Conservation (phyloP, 2,329 filamentous ascomycete species). For the Leptoxyphium fumago region DNA sequence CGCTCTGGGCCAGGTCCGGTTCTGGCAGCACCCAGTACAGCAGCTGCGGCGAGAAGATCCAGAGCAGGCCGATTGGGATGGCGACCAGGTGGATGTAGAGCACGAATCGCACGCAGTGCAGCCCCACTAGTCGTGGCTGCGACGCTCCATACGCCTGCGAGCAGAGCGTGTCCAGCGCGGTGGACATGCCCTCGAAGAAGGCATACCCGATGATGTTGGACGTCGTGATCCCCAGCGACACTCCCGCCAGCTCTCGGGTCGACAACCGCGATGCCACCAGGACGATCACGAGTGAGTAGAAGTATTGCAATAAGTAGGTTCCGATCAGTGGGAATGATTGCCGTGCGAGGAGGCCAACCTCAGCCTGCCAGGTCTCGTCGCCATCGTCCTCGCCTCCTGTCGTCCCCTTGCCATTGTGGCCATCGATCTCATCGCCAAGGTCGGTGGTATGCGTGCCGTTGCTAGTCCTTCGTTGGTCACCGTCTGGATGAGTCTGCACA, state of each 20-base stretch:
- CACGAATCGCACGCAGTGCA: constrained; percentile 40
- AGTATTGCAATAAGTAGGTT: constrained; percentile 42
- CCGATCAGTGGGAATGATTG: constrained; percentile 36
- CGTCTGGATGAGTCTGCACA: background rate
- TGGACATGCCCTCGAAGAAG: constrained; percentile 37
- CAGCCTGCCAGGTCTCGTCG: background rate
- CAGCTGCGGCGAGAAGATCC: constrained; percentile 34
- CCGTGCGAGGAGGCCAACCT: constrained; percentile 19
- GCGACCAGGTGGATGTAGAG: constrained; percentile 33
- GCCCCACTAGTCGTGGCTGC: constrained; percentile 32
- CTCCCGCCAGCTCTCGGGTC: constrained; percentile 38
- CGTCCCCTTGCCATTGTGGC: background rate
- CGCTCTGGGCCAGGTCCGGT: constrained; percentile 32
- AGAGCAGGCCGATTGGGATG: constrained; percentile 35
- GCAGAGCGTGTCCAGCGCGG: constrained; percentile 36
- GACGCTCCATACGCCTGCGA: constrained; percentile 39
- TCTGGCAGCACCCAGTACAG: constrained; percentile 34
- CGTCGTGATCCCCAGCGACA: constrained; percentile 37
- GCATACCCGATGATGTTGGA: constrained; percentile 40
- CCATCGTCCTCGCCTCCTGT: background rate
- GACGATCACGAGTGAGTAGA: constrained; percentile 36
- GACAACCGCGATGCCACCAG: constrained; percentile 39
- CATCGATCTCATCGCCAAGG: background rate
- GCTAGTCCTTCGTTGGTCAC: background rate
- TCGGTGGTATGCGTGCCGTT: background rate